Conservation (phyloP, 2,329 filamentous ascomycete species). For the Lasiodiplodia theobromae region DNA sequence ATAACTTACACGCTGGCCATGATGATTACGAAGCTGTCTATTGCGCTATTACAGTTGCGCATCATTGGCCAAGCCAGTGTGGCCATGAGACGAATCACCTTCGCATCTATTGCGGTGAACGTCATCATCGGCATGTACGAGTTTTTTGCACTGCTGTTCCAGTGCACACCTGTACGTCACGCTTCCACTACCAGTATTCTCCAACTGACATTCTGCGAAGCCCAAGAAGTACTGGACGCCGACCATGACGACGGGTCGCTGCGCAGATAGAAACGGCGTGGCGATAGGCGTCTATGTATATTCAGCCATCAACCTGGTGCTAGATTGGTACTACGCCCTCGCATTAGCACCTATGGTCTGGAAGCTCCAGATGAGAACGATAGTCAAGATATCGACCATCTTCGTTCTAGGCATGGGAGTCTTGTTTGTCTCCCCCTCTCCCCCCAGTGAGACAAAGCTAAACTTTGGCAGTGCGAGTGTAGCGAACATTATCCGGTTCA, state of each 20-base stretch:
- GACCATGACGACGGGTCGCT: not conserved
- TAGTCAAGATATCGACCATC: slow-evolving; percentile 8
- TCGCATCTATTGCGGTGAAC: slow-evolving; percentile 12
- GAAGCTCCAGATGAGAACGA: slow-evolving; percentile 12
- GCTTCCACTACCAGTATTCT: not conserved
- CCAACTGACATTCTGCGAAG: not conserved
- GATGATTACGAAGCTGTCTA: slow-evolving; percentile 16
- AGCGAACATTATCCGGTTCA: slow-evolving; percentile 18
- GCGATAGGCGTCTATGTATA: slow-evolving; percentile 20
- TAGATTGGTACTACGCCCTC: slow-evolving; percentile 23
- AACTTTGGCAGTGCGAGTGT: slow-evolving; percentile 5
- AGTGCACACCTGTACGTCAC: slow-evolving; percentile 6
- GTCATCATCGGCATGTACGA: slow-evolving; percentile 15
- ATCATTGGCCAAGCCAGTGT: slow-evolving; percentile 18
- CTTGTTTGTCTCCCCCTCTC: not conserved
- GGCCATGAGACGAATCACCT: not conserved
- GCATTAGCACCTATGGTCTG: slow-evolving; percentile 20
- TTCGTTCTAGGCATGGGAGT: slow-evolving; percentile 10
- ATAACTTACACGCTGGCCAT: not conserved
- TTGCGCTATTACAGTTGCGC: slow-evolving; percentile 16
- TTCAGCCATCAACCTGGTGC: not conserved
- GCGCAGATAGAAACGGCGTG: not conserved
- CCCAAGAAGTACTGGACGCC: slow-evolving; percentile 10
- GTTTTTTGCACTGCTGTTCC: slow-evolving; percentile 20
- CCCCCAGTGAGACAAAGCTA: not conserved